Conservation (phyloP, 2,329 filamentous ascomycete genomes). For the Setomelanomma holmii region DNA sequence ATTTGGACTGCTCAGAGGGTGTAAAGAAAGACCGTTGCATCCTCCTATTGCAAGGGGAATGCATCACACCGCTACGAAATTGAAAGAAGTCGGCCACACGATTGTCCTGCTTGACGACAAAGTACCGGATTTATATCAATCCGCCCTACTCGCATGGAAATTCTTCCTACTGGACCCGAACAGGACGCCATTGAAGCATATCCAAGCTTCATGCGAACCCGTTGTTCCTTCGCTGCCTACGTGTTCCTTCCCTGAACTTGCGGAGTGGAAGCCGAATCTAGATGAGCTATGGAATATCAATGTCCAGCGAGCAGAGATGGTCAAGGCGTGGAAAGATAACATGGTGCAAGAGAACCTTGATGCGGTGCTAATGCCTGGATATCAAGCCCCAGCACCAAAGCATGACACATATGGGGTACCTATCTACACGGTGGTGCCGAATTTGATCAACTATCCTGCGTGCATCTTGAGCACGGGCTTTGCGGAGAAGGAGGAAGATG, state of each 20-base stretch:
- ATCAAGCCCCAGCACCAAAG: slow-evolving; percentile 59
- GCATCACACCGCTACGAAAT: slow-evolving; percentile 46
- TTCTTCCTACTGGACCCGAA: slow-evolving; percentile 53
- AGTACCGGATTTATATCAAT: slow-evolving; percentile 40
- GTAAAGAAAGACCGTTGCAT: slow-evolving; percentile 58
- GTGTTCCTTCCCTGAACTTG: slow-evolving; percentile 38
- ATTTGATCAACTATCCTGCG: slow-evolving; percentile 62
- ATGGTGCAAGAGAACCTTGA: slow-evolving; percentile 57
- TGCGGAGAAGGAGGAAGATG: slow-evolving; percentile 53
- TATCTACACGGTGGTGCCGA: slow-evolving; percentile 59
- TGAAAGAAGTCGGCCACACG: slow-evolving; percentile 56
- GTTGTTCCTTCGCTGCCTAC: slow-evolving; percentile 51
- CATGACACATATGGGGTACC: slow-evolving; percentile 60
- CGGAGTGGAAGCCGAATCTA: slow-evolving; percentile 42
- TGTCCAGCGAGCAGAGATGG: slow-evolving; percentile 43
- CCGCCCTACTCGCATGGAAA: slow-evolving; percentile 49
- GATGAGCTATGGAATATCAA: slow-evolving; percentile 55
- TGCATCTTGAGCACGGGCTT: slow-evolving; percentile 57
- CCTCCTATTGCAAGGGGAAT: slow-evolving; percentile 59
- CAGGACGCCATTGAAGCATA: slow-evolving; percentile 39
- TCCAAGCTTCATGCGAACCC: slow-evolving; percentile 54
- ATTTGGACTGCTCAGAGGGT: slow-evolving; percentile 59
- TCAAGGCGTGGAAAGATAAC: slow-evolving; percentile 51
- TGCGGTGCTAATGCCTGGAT: slow-evolving; percentile 57
- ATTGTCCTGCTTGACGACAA: slow-evolving; percentile 42